These are phyloP conservation scores for Termitomyces sp. DNA, from an alignment of 768 basidiomycete species.

Conservation along the genomic window DNA sequence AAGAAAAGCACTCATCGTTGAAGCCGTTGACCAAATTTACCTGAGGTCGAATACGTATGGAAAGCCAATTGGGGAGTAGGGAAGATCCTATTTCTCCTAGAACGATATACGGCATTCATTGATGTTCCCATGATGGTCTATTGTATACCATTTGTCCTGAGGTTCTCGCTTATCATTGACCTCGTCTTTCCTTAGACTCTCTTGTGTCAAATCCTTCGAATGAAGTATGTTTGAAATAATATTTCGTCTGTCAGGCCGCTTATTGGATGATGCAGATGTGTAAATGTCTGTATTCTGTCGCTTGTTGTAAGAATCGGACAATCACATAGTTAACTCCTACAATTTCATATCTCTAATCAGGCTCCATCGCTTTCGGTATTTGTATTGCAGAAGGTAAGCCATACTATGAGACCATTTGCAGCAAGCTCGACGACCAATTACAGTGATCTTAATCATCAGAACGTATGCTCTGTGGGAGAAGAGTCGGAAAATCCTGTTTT, in stretches of 20 bases:
- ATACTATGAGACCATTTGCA: too few relatives aligned
- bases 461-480: too few relatives aligned
- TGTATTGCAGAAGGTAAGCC: too few relatives aligned
- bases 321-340: too few relatives aligned
- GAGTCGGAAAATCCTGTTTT: not conserved
- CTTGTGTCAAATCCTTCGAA: not conserved
- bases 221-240: not conserved
- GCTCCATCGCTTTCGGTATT: too few relatives aligned
- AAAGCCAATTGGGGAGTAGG: slow-evolving; percentile 17
- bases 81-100: slow-evolving; percentile 20
- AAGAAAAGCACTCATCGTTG: not conserved
- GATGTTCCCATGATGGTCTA: slow-evolving; percentile 17
- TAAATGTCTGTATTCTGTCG: too few relatives aligned
- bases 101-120: slow-evolving; percentile 21
- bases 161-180: not conserved
- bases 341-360: too few relatives aligned
- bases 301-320: too few relatives aligned
- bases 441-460: too few relatives aligned
- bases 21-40: not conserved
- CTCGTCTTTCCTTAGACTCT: not conserved
- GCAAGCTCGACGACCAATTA: too few relatives aligned
- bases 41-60: slow-evolving; percentile 20
- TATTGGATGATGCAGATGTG: too few relatives aligned
- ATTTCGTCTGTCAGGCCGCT: not conserved
- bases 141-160: slow-evolving; percentile 10